Percentiles rank a stretch among this genome's conserved stretches.
Evolutionary conservation across 106 monocot species (phyloP).

Genomic region (Ottelia alismoides): DNA sequence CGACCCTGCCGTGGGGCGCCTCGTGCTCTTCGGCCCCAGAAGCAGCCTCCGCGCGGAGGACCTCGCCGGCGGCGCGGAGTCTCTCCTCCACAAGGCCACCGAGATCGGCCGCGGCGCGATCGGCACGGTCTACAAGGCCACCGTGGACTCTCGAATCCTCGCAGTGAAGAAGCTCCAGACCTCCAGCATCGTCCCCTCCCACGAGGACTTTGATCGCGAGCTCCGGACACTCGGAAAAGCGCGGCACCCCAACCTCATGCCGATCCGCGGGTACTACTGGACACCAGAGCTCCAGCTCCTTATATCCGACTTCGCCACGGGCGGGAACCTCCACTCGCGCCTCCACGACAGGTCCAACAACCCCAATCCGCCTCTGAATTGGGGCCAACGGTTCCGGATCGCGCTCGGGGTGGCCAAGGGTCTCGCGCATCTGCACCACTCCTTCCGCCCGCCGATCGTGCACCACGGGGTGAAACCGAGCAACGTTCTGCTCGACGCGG

Average conservation of each 20-base stretch:
- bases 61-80: slow-evolving; percentile 24
- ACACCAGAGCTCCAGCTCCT: no score
- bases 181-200: no score
- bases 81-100: slow-evolving; percentile 44
- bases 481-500: slow-evolving; percentile 33
- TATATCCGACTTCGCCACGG: no score
- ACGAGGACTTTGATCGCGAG: no score
- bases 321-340: slow-evolving; percentile 18
- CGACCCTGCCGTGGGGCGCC: slow-evolving; percentile 34
- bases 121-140: no score
- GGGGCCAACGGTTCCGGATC: slow-evolving; percentile 54
- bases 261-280: slow-evolving; percentile 80
- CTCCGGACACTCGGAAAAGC: slow-evolving; percentile 52
- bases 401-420: slow-evolving; percentile 46
- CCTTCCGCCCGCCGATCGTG: slow-evolving; percentile 50
- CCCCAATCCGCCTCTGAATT: slow-evolving; percentile 19
- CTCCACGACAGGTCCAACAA: no score
- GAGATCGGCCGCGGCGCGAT: slow-evolving; percentile 62
- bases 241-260: slow-evolving; percentile 50
- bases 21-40: slow-evolving; percentile 41
- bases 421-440: slow-evolving; percentile 58
- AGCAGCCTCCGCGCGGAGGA: slow-evolving; percentile 31
- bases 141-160: no score
- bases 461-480: no score
- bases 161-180: no score